A percentile compares a stretch with the other conserved stretches of the same genome.
These are phyloP conservation scores for Echites panduratus DNA, from an alignment of 257 asterid species.

Conservation along the genomic window DNA sequence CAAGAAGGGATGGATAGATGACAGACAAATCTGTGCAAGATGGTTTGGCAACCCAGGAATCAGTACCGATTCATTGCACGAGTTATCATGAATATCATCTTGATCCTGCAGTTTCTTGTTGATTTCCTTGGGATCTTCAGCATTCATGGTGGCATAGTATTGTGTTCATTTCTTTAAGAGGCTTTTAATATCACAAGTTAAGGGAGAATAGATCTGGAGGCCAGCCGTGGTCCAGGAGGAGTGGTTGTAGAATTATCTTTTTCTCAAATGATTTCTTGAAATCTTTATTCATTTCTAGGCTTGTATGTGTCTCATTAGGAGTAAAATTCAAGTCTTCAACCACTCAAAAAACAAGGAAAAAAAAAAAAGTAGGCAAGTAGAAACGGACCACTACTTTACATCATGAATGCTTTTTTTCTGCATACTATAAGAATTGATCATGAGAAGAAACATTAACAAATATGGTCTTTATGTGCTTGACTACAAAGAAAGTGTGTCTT, in stretches of 20 bases:
- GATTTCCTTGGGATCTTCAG: background rate
- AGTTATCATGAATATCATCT: background rate
- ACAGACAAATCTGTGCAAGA: conserved; percentile 52
- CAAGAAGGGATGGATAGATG: conserved; percentile 39
- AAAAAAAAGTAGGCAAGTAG: background rate
- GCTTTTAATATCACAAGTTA: background rate
- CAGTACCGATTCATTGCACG: conserved; percentile 17
- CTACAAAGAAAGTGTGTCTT: too few species aligned
- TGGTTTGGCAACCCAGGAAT: conserved; percentile 71
- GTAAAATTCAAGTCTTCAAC: conserved; percentile 17
- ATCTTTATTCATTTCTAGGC: too few species aligned
- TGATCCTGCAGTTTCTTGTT: conserved; percentile 1
- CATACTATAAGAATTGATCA: background rate
- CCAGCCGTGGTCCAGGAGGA: too few species aligned
- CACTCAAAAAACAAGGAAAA: background rate
- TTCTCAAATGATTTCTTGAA: too few species aligned
- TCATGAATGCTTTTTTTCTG: background rate
- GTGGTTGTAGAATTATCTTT: too few species aligned
- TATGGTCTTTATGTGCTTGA: too few species aligned
- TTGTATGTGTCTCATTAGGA: background rate
- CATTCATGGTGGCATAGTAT: background rate
- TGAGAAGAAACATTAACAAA: too few species aligned
- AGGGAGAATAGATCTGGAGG: too few species aligned
- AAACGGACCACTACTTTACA: conserved; percentile 10
- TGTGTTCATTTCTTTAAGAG: too few species aligned